Evolutionary conservation across 2,329 filamentous ascomycete genomes (phyloP).

Genomic region (Venturia carpophila): DNA sequence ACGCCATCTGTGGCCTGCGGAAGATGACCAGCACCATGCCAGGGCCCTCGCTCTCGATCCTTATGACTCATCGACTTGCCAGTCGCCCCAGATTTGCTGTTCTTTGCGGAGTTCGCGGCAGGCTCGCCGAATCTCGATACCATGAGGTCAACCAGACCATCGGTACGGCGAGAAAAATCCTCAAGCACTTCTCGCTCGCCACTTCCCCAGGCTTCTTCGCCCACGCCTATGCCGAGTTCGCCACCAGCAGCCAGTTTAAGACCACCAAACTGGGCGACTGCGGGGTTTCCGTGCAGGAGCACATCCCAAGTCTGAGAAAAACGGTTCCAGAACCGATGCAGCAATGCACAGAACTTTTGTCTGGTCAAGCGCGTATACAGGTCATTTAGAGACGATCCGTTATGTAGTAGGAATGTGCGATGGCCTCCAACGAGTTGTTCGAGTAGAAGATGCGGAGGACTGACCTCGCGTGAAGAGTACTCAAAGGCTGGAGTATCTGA

Average conservation of each 20-base stretch:
- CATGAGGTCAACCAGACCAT: conserved; percentile 79
- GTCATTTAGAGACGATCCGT: conserved; percentile 64
- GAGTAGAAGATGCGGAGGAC: conserved; percentile 68
- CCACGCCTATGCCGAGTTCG: conserved; percentile 87
- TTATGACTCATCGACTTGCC: conserved; percentile 20
- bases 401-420: conserved; percentile 77
- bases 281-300: conserved; percentile 81
- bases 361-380: conserved; percentile 54
- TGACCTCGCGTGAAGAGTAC: conserved; percentile 85
- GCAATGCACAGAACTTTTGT: conserved; percentile 59
- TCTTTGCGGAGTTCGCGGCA: conserved; percentile 25
- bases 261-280: conserved; percentile 67
- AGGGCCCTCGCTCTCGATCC: conserved; percentile 38
- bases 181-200: conserved; percentile 90
- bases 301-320: conserved; percentile 71
- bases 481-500: conserved; percentile 45
- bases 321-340: conserved; percentile 74
- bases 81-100: not conserved
- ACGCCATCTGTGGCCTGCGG: conserved; percentile 70
- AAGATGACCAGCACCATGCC: conserved; percentile 66
- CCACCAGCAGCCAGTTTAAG: conserved; percentile 85
- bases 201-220: conserved; percentile 90
- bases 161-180: conserved; percentile 69
- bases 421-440: conserved; percentile 79
- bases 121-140: conserved; percentile 75